Evolutionary conservation across 2,329 filamentous ascomycete genomes (phyloP), one percentile per base, ranked within the genome.

Genomic region (Claviceps humidiphila): DNA sequence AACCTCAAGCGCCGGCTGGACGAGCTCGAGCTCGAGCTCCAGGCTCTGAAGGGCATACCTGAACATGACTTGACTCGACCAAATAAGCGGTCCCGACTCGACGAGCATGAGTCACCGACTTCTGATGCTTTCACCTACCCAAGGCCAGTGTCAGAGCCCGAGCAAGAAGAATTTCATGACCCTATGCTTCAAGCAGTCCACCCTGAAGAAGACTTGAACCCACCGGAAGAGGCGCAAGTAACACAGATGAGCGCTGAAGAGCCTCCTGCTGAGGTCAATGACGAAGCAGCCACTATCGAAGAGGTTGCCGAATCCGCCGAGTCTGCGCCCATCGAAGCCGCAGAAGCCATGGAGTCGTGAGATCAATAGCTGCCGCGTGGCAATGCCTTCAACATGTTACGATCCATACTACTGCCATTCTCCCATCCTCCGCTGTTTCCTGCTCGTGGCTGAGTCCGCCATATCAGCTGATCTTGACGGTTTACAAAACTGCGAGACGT

Each of bases 1-100:
- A 85, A 84, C 53, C 75, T 95, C 40, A 94, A 94, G 70, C 78
- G 85, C 49, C 81, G 86, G 49, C 73, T 95, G n/a, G 85, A 87
- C 53, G 87, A 94, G 58, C 72, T 89, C 44, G 86, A 91, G 63
- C 74, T 77, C 40, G 78, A 80, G 64, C 63, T 76, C 1, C 72
- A 71, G 50, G 68, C 60, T 6, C 57, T 56, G 0, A 57, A 59
- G 44, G 60, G 55, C 2, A 53, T 55, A 7, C 26, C 54, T 2
- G 57, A 54, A 14, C 55, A 24, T 14, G 47, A 49, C 16, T 16
- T 53, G 22, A 56, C 59, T 14, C 55, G 53, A 38, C 51, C 51
- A 13, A 54, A 43, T 38, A 59, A 59, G 49, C 57, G 47, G 16
- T 22, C 53, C 11, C 55, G 57, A n/a, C 5, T 53, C 20, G 56